Base-by-base conservation (phyloP, 179 eudicot species). In the Patellifolia procumbens region DNA sequence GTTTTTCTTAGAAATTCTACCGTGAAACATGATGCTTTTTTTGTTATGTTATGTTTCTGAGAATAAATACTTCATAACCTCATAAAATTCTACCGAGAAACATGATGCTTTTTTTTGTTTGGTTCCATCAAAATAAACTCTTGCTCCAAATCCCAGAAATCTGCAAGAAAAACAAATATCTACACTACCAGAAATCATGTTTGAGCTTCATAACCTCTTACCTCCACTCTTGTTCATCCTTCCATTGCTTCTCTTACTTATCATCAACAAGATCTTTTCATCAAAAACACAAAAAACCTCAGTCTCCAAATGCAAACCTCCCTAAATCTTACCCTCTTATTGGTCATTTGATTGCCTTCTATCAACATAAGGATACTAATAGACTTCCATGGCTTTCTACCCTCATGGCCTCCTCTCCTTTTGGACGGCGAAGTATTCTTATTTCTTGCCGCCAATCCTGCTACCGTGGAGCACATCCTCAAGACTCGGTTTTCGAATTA, bases 361-460 rank as follows among this genome's bases (percentile, higher is more conserved):
- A 62, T 28, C 35, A 76, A 2, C 76, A 74, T 35, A 76, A 78
- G n/a, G 49, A 35, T 1, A 45, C 45, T 5, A 62, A 73, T n/a
- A 74, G 59, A 45, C 69, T 82, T 24, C 63, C 53, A 82, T 82
- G 85, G 82, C 28, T 82, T 1, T 42, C 82, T 8, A 78, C 26
- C 34, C 82, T 78, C 2, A 9, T 82, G 2, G 42, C 68, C 48
- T 35, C 79, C 9, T 82, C 82, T 15, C 90, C 92, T 0, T 78
- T 82, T 7, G 76, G 79, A 0, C 74, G 56, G 20, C 68, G 59
- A 24, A 65, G 32, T 19, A 51, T 90, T 65, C 34, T 83, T 61
- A 90, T n/a, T n/a, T n/a, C n/a, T n/a, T n/a, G n/a, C 94, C 0
- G 85, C 82, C 2, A 80, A 87, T 67, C 86, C 92, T 5, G 74